Conservation (phyloP, 345 rosid species). For the Cardamine occulta region DNA sequence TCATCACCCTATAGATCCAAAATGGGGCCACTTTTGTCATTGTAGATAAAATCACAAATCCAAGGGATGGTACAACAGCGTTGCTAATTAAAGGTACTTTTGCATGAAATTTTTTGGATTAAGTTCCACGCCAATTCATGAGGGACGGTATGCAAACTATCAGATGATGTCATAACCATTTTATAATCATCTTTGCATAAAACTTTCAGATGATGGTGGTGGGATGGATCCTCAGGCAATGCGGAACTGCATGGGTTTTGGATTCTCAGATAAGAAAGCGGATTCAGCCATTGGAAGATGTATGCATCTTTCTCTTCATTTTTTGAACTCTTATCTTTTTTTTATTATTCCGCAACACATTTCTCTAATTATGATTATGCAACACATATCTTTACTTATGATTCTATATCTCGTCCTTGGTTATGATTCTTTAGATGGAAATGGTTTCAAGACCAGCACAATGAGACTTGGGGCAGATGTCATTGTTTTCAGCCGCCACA, state of each 20-base stretch:
- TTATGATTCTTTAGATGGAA: constrained; percentile 75
- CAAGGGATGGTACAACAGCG: constrained; percentile 74
- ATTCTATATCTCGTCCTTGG: constrained; percentile 28
- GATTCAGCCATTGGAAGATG: constrained; percentile 84
- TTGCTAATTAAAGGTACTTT: constrained; percentile 79
- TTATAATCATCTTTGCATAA: constrained; percentile 7
- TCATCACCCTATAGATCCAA: constrained; percentile 68
- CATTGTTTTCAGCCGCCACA: constrained; percentile 81
- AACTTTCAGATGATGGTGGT: constrained; percentile 82
- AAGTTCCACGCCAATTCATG: constrained; percentile 5
- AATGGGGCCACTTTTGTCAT: constrained; percentile 96
- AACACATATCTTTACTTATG: constrained; percentile 12
- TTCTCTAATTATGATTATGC: constrained; percentile 20
- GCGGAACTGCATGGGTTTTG: constrained; percentile 93
- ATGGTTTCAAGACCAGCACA: constrained; percentile 97
- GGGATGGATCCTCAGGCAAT: constrained; percentile 96
- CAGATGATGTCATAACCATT: constrained; percentile 60
- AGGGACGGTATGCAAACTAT: constrained; percentile 11
- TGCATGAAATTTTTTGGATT: constrained; percentile 21
- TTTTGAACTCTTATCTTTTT: constrained; percentile 27
- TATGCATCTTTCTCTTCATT: constrained; percentile 45
- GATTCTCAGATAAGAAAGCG: constrained; percentile 87
- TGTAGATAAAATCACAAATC: constrained; percentile 78
- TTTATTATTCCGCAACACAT: constrained; percentile 19
- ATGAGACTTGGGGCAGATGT: constrained; percentile 99